phyloP scores from a whole-genome alignment of 805 yeast species.

The Metschnikowia drakensbergensis region DNA sequence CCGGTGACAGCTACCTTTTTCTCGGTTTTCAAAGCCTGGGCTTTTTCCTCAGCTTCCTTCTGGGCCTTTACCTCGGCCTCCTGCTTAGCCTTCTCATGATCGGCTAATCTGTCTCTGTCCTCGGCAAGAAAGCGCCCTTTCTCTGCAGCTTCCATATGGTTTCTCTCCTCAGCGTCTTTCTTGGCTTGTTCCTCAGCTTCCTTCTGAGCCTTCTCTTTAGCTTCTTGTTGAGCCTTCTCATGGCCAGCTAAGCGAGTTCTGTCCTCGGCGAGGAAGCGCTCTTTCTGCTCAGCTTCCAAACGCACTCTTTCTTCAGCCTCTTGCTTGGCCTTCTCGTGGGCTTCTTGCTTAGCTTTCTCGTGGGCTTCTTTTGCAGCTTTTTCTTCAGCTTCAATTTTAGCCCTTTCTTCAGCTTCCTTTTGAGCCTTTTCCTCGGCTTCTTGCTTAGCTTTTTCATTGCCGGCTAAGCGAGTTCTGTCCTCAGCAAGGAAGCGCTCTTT shows the following conservation, averaged over 20 bases:
- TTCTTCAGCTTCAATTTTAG: slow-evolving; percentile 8
- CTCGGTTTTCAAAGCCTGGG: background rate
- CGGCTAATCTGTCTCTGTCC: slow-evolving; percentile 20
- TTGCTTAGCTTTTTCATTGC: slow-evolving; percentile 16
- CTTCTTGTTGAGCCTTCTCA: slow-evolving; percentile 8
- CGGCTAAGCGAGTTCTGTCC: slow-evolving; percentile 20
- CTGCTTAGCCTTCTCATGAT: slow-evolving; percentile 16
- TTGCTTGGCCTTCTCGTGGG: background rate
- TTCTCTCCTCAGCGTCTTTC: slow-evolving; percentile 25
- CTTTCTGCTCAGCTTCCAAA: slow-evolving; percentile 19
- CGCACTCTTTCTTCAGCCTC: slow-evolving; percentile 27
- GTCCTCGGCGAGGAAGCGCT: slow-evolving; percentile 7
- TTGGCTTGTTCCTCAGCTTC: background rate
- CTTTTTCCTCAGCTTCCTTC: slow-evolving; percentile 10
- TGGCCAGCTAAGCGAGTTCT: slow-evolving; percentile 23
- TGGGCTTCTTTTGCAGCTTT: slow-evolving; percentile 4
- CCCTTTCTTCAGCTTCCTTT: slow-evolving; percentile 18
- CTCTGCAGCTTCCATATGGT: slow-evolving; percentile 22
- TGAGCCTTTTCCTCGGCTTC: slow-evolving; percentile 9
- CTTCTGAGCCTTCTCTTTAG: slow-evolving; percentile 6
- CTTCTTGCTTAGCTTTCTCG: slow-evolving; percentile 1
- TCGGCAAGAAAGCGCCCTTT: slow-evolving; percentile 2
- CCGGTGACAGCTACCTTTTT: slow-evolving; percentile 14
- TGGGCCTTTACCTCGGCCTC: slow-evolving; percentile 7
- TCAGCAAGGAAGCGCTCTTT: slow-evolving; percentile 3